Evolutionary conservation across 495 filamentous ascomycete species (phyloP), one percentile per base, ranked within the genome.

Genomic region (Penicillium coffeae): DNA sequence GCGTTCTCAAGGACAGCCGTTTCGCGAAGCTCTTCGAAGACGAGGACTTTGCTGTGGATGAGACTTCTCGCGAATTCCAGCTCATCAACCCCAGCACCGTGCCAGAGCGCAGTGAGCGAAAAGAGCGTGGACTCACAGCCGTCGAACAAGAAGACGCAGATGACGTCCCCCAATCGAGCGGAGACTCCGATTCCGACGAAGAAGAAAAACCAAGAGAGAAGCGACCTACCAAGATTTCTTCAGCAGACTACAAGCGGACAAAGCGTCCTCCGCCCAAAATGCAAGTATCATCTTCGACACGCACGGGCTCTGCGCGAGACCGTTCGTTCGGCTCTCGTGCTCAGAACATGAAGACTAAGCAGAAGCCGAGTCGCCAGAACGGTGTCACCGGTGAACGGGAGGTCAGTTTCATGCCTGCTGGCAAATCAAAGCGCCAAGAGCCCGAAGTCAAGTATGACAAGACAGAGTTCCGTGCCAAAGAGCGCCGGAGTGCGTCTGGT

Each of bases 11-110:
- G 27, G 94, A 96, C 64, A 73, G 78, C 46, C 90, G 94, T 66
- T 99, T 99, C 81, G 75, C 76, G 52, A 78, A 81, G 34, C 71
- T 99, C 44, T 99, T 99, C 73, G 82, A 96, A 63, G 89, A 96
- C 56, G 82, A 87, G 57, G 91, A 95, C 35, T 97, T 96, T 65
- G 84, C 81, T 44, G 84, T 99, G 38, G 92, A 99, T 55, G 93
- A 97, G 64, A 81, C 66, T n/a, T 91, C 86, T 39, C 68, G 80
- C 38, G 94, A 97, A 62, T 99, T 95, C 74, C 77, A 83, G 35
- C 74, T 83, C 32, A 79, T 93, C 62, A 96, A 97, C 62, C 89
- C 94, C 21, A 93, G 87, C 64, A 94, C 80, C 8, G 56, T 51
- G n/a, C 51, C 64, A 12, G 59, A 67, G n/a, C 54, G 58, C 14